Percentiles rank a stretch among this genome's conserved stretches.
phyloP scores from a whole-genome alignment of 768 basidiomycete species.

The Holtermanniella nyarrowii region DNA sequence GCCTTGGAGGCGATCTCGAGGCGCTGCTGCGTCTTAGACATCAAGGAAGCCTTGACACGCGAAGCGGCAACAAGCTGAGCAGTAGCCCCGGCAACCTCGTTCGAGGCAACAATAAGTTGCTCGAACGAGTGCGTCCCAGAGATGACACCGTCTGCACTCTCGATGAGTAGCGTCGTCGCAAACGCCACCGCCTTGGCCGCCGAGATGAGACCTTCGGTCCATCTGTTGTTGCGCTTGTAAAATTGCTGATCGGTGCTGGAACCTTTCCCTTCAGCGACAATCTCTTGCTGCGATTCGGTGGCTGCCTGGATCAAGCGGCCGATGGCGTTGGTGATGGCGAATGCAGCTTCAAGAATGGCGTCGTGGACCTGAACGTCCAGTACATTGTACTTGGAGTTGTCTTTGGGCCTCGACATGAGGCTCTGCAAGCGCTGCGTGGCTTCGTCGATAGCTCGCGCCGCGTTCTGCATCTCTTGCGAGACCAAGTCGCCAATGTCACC shows the following conservation, averaged over 20 bases:
- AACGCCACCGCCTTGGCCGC: slow-evolving; percentile 97
- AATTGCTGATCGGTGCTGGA: slow-evolving; percentile 88
- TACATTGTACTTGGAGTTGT: slow-evolving; percentile 74
- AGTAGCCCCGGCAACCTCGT: slow-evolving; percentile 92
- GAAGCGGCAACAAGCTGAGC: slow-evolving; percentile 98
- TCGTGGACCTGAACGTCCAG: slow-evolving; percentile 96
- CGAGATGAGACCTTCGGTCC: slow-evolving; percentile 98
- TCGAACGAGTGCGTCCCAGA: slow-evolving; percentile 94
- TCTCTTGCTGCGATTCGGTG: slow-evolving; percentile 96
- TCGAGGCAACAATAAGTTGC: slow-evolving; percentile 98
- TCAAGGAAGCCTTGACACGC: slow-evolving; percentile 92
- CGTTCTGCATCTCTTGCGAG: slow-evolving; percentile 88
- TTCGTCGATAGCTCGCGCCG: slow-evolving; percentile 82
- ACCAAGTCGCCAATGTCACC: slow-evolving; percentile 94
- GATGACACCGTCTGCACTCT: slow-evolving; percentile 93
- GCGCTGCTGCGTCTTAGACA: slow-evolving; percentile 96
- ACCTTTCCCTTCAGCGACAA: slow-evolving; percentile 88
- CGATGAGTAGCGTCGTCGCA: slow-evolving; percentile 88
- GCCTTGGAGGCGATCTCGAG: slow-evolving; percentile 94
- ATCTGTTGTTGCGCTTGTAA: slow-evolving; percentile 99
- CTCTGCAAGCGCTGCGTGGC: slow-evolving; percentile 83
- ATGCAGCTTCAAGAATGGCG: slow-evolving; percentile 82
- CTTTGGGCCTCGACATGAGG: slow-evolving; percentile 82
- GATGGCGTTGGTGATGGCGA: slow-evolving; percentile 93
- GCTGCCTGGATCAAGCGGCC: slow-evolving; percentile 89